Evolutionary conservation across 129 eudicot genomes (phyloP), one percentile per base, ranked within the genome.

Genomic region (Sambucus nigra): DNA sequence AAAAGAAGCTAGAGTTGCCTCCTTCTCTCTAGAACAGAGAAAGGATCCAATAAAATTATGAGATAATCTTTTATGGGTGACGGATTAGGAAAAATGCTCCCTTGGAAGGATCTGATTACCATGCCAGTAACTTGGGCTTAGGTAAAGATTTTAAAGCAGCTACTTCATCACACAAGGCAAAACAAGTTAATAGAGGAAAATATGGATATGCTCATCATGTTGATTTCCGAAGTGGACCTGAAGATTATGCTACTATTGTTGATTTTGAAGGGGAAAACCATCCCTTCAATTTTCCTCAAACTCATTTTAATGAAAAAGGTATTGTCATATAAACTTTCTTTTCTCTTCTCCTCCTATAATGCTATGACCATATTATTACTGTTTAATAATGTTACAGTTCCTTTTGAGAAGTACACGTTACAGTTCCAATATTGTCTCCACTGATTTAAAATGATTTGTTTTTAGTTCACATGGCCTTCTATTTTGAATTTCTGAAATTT

Each of bases 241-340:
- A n/a, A 55, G 72, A 74, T 40, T 31, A 47, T 25, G 53, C 67
- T 38, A 66, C 60, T 40, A 50, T 27, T 48, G 73, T 63, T 7
- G 97, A 81, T 50, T 84, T 68, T 47, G 76, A 78, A 72, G 95
- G 85, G 51, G 95, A n/a, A n/a, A n/a, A n/a, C n/a, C n/a, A n/a
- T n/a, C n/a, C n/a, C n/a, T n/a, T n/a, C n/a, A n/a, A n/a, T 57
- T 17, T 72, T 52, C 77, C 74, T 60, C 73, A 66, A 63, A 56
- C 35, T 55, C 25, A 72, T 55, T 55, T 62, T 17, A 68, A 72
- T 9, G 80, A 60, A 60, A 82, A 79, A 84, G 95, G 95, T 88
- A 73, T 39, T n/a, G n/a, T 42, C 29, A 12, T 63, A 17, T 55
- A 38, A 32, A 38, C 23, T 22, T 27, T n/a, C n/a, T n/a, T n/a